phyloP scores from a whole-genome alignment of 2,329 filamentous ascomycete genomes.

The Colletotrichum ledebouriae region DNA sequence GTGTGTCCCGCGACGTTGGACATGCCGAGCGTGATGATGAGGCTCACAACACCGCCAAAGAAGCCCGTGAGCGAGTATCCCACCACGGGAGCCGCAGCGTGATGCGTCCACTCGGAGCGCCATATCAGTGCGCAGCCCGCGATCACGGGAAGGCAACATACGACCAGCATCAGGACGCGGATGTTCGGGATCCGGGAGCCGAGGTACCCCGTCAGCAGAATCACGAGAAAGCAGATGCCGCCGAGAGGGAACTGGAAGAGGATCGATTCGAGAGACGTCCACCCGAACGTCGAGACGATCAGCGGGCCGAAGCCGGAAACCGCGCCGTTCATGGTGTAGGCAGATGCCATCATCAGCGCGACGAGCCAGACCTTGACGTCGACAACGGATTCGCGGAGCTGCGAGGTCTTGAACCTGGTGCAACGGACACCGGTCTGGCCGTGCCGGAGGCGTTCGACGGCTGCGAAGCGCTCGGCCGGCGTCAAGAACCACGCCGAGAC shows the following conservation, averaged over 20 bases:
- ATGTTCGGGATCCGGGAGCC: slow-evolving; percentile 72
- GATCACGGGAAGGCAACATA: slow-evolving; percentile 80
- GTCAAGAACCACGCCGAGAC: slow-evolving; percentile 78
- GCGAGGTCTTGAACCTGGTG: slow-evolving; percentile 69
- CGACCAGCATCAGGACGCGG: slow-evolving; percentile 73
- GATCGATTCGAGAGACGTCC: slow-evolving; percentile 73
- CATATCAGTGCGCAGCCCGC: slow-evolving; percentile 82
- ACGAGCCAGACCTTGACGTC: slow-evolving; percentile 76
- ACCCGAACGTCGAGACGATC: slow-evolving; percentile 80
- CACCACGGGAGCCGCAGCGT: slow-evolving; percentile 74
- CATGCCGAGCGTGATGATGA: slow-evolving; percentile 65
- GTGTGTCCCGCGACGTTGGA: slow-evolving; percentile 82
- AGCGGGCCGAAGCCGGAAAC: slow-evolving; percentile 79
- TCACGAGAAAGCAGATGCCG: slow-evolving; percentile 74
- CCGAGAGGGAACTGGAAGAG: slow-evolving; percentile 82
- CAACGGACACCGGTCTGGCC: slow-evolving; percentile 75
- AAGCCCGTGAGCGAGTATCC: slow-evolving; percentile 81
- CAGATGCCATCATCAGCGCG: slow-evolving; percentile 76
- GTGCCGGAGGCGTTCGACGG: slow-evolving; percentile 72
- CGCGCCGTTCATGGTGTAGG: slow-evolving; percentile 79
- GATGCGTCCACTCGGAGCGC: slow-evolving; percentile 75
- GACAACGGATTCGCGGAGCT: slow-evolving; percentile 69
- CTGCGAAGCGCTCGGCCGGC: slow-evolving; percentile 71
- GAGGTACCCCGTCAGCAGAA: slow-evolving; percentile 75
- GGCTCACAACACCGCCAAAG: slow-evolving; percentile 77